Evolutionary conservation across 306 rosid species (phyloP).

Genomic region (Vigna reflexopilosa): DNA sequence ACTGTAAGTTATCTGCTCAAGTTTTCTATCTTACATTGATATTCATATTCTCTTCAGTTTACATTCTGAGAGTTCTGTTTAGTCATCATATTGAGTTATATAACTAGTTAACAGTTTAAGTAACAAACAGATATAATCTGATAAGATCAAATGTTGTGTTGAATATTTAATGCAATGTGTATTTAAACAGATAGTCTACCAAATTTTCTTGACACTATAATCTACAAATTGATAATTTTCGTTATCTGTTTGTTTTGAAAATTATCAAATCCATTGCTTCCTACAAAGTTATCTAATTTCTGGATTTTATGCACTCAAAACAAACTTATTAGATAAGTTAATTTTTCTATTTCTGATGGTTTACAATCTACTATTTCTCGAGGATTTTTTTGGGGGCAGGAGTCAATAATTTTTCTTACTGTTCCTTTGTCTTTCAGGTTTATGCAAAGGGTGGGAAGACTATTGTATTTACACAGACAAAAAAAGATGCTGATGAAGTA

Average conservation of each 20-base stretch:
- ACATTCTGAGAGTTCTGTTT: conserved; percentile 3
- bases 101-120: neutral
- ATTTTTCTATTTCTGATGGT: conserved; percentile 10
- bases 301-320: conserved; percentile 1
- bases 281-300: conserved; percentile 12
- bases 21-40: conserved; percentile 35
- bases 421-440: conserved; percentile 65
- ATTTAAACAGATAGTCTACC: neutral
- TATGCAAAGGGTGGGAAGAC: conserved; percentile 99
- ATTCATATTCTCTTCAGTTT: conserved; percentile 27
- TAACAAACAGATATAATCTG: neutral
- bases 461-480: conserved; percentile 96
- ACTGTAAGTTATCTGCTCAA: conserved; percentile 61
- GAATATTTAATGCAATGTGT: conserved; percentile 19
- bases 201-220: neutral
- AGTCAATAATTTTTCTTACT: conserved; percentile 37
- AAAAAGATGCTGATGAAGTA: conserved; percentile 98
- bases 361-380: conserved; percentile 19
- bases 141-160: conserved; percentile 7
- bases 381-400: neutral
- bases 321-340: conserved; percentile 22
- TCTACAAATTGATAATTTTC: conserved; percentile 4
- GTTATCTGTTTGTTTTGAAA: conserved; percentile 27
- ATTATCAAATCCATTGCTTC: conserved; percentile 20
- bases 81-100: conserved; percentile 24